Conservation (phyloP, 192 early-diverging fungal genomes). For the Backusella tuberculispora region DNA sequence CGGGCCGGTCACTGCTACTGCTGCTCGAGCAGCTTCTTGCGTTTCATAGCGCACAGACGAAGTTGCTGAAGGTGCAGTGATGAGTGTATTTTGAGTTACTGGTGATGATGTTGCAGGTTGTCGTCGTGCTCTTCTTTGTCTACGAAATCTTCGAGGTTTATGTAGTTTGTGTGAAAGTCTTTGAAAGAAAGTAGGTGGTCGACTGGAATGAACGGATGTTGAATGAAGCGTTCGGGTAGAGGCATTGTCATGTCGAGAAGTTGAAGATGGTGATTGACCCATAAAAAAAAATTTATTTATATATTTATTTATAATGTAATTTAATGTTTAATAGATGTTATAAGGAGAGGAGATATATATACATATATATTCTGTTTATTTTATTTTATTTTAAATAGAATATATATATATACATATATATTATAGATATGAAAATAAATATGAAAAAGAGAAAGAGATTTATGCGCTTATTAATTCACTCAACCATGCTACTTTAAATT, state of each 20-base stretch:
- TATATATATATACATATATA: too few relatives aligned
- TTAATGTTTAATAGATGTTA: too few relatives aligned
- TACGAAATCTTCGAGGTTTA: not conserved
- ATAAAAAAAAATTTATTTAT: too few relatives aligned
- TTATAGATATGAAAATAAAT: too few relatives aligned
- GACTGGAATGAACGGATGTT: slow-evolving; percentile 11
- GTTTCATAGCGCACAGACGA: slow-evolving; percentile 20
- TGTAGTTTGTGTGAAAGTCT: slow-evolving; percentile 11
- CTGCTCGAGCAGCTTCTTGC: slow-evolving; percentile 12
- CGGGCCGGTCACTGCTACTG: slow-evolving; percentile 17
- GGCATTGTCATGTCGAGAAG: slow-evolving; percentile 25
- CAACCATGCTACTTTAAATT: too few relatives aligned
- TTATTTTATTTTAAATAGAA: too few relatives aligned
- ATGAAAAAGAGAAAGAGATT: too few relatives aligned
- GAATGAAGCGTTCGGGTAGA: slow-evolving; percentile 29
- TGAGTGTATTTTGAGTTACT: not conserved
- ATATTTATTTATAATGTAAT: too few relatives aligned
- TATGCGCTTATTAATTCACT: too few relatives aligned
- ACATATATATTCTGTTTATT: too few relatives aligned
- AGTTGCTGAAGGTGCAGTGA: not conserved
- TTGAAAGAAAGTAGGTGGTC: slow-evolving; percentile 17
- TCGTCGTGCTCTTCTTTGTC: not conserved
- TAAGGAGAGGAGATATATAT: too few relatives aligned
- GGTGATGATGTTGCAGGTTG: not conserved
- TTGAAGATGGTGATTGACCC: slow-evolving; percentile 32